Conservation (phyloP, 23 red algal species). For the Agarophyton chilense region DNA sequence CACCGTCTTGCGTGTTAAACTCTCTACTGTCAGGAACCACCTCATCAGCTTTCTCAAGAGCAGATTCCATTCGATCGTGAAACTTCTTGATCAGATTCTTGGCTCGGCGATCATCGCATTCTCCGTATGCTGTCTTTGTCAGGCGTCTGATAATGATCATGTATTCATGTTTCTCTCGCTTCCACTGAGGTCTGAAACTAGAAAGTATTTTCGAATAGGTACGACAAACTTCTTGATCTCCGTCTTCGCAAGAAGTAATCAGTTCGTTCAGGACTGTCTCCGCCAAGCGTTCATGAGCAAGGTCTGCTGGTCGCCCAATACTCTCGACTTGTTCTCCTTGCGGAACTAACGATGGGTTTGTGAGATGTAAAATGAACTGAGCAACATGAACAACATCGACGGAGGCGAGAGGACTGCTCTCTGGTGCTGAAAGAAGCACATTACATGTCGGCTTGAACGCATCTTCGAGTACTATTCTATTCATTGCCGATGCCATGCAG, state of each 20-base stretch:
- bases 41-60: not conserved
- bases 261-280: conserved; percentile 51
- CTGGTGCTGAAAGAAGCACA: conserved; percentile 38
- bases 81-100: conserved; percentile 23
- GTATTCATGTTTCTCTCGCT: conserved; percentile 4
- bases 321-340: conserved; percentile 4
- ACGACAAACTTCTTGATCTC: conserved; percentile 46
- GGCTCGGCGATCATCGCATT: conserved; percentile 16
- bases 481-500: conserved; percentile 13
- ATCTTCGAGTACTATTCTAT: conserved; percentile 63
- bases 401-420: conserved; percentile 23
- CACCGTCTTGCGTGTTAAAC: not conserved
- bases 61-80: not conserved
- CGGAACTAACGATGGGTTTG: conserved; percentile 21
- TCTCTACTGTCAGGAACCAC: not conserved
- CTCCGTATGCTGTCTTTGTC: not conserved
- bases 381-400: conserved; percentile 63
- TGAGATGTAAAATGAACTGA: conserved; percentile 73
- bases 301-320: conserved; percentile 51
- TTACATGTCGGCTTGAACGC: conserved; percentile 46
- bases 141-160: not conserved
- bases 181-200: conserved; percentile 30
- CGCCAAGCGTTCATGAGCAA: conserved; percentile 54
- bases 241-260: conserved; percentile 18
- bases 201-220: conserved; percentile 46